Evolutionary conservation across 2,329 filamentous ascomycete genomes (phyloP), one percentile per base, ranked within the genome.

Genomic region (Xenoacremonium recifei): DNA sequence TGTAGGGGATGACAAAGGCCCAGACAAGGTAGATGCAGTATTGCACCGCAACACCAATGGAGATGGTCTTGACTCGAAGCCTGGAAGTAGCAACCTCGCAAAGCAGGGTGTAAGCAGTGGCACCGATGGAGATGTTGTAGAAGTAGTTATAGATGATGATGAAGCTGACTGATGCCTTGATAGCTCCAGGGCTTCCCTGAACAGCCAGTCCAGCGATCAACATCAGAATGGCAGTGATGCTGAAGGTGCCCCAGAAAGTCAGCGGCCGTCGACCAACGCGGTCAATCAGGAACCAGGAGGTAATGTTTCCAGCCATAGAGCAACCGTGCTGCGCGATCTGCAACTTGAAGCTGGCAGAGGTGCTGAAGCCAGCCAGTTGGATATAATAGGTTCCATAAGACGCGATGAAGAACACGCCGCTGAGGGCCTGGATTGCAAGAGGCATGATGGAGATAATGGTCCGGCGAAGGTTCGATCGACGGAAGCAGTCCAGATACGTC

Each of bases 381-480:
- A 64, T 55, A 48, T 71, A 72, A 51, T 72, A 72, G 3, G 68
- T 70, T n/a, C 55, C 54, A 44, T 72, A 72, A 5, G 54, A 49
- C 2, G 62, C 52, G 2, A 61, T 54, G 20, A 70, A 71, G 18
- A 56, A 47, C 19, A 67, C 57, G 6, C 66, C 67, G 3, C 54
- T 56, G 3, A 68, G 49, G 2, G 55, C 50, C 44, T 69, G 64
- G 34, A 68, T 64, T 23, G 49, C 56, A 5, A 68, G 47, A 5
- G 66, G 65, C 4, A 57, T 52, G 18, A 67, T 61, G 11, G 61
- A 63, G 39, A 72, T 61, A 21, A 70, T 54, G 2, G 68, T 71
- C 11, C 69, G 60, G 6, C 65, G 62, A 0, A 68, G 53, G 47
- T 71, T 68, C 2, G 58, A 59, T 34, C 53, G 57, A 4, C 61